Conservation (phyloP, 768 basidiomycete genomes). For the Omphalotus guepiniiformis region DNA sequence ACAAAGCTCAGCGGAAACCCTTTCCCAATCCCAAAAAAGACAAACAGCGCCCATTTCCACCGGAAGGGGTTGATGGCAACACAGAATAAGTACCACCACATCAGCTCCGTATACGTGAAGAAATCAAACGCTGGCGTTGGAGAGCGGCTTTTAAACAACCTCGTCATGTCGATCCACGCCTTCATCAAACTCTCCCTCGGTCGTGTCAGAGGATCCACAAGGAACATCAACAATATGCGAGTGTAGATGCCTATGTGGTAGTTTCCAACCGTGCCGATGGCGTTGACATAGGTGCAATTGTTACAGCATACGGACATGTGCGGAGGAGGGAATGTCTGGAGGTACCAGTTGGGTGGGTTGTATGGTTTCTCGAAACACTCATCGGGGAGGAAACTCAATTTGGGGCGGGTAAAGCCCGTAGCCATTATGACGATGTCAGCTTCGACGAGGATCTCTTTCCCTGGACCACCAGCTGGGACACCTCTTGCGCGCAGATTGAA, state of each 20-base stretch:
- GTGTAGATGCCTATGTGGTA: constrained; percentile 56
- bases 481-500: constrained; percentile 34
- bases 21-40: constrained; percentile 7
- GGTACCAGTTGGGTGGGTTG: constrained; percentile 46
- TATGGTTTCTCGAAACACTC: constrained; percentile 49
- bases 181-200: constrained; percentile 48
- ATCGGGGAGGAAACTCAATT: constrained; percentile 39
- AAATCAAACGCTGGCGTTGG: constrained; percentile 31
- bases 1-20: constrained; percentile 6
- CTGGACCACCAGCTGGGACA: constrained; percentile 28
- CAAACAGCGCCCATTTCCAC: constrained; percentile 9
- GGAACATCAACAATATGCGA: constrained; percentile 44
- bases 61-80: constrained; percentile 9
- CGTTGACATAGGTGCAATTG: constrained; percentile 47
- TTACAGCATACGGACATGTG: constrained; percentile 50
- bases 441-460: constrained; percentile 27
- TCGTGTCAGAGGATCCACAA: constrained; percentile 41
- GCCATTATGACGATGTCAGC: constrained; percentile 50
- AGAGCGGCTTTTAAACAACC: constrained; percentile 39
- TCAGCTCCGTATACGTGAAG: constrained; percentile 53
- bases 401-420: constrained; percentile 48
- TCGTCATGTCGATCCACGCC: constrained; percentile 51
- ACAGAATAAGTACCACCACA: constrained; percentile 8
- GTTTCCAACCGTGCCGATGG: constrained; percentile 32
- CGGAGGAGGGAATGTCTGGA: constrained; percentile 52